Percentiles rank a stretch among this genome's conserved stretches.
Evolutionary conservation across 805 yeast genomes (phyloP).

Genomic region (Candida chilensis): DNA sequence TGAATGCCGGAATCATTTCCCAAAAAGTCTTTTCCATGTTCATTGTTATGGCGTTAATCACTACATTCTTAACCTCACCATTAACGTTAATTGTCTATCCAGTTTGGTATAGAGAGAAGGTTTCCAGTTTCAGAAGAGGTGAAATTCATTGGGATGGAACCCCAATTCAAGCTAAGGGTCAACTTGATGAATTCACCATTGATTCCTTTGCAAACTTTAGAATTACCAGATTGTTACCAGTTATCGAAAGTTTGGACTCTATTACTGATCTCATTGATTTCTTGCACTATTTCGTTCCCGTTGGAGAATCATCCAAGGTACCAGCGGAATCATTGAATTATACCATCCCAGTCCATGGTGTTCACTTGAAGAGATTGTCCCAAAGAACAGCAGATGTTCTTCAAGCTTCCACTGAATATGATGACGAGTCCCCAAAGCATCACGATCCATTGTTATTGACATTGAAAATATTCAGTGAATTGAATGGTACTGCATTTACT

Average conservation of each 20-base stretch:
- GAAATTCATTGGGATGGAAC: constrained; percentile 17
- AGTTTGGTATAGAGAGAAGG: constrained; percentile 43
- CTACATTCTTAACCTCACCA: constrained; percentile 78
- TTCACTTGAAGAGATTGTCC: constrained; percentile 50
- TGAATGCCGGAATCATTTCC: constrained; percentile 59
- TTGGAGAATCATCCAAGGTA: too few species aligned
- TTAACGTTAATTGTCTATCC: constrained; percentile 58
- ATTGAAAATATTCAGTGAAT: constrained; percentile 20
- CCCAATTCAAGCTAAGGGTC: constrained; percentile 3
- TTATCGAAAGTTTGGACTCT: constrained; percentile 20
- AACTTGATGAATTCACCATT: too few species aligned
- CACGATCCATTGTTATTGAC: constrained; percentile 20
- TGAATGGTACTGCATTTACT: constrained; percentile 16
- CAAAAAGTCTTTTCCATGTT: constrained; percentile 70
- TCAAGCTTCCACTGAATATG: constrained; percentile 43
- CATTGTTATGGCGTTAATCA: constrained; percentile 70
- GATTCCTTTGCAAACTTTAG: constrained; percentile 10
- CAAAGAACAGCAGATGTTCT: constrained; percentile 64
- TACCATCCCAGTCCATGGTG: constrained; percentile 30
- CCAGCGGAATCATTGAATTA: constrained; percentile 3
- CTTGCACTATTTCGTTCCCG: constrained; percentile 13
- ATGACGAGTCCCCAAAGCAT: constrained; percentile 6
- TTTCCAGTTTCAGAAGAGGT: constrained; percentile 19
- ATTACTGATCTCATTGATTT: constrained; percentile 23
- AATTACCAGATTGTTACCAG: constrained; percentile 14